Base-by-base conservation (phyloP, 2,329 filamentous ascomycete genomes). In the Pyrenophora graminea region DNA sequence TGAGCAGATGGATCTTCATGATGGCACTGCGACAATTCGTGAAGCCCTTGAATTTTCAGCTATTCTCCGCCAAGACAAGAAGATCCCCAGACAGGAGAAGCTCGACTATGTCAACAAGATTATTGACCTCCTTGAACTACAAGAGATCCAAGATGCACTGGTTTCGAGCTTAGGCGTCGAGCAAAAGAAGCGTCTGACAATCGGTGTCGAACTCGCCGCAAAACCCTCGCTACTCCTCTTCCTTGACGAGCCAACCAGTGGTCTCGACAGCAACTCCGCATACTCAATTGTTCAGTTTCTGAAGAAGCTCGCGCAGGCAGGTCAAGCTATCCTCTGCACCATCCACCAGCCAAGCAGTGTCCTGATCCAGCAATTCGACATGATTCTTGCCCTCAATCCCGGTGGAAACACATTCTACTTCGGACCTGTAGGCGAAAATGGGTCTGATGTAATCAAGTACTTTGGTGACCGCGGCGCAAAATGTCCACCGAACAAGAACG, bases 321-420 rank as follows among this genome's bases (percentile, higher is more conserved):
- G 86, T 1, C 85, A 89, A 64, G 86, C 86, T 6, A 88, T 90
- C 55, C 77, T 90, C 45, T 89, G 87, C 71, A 90, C 87, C 0
- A 89, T 90, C 46, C 87, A 90, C 64, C 87, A 90, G 64, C 87
- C 87, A 3, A 87, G 83, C 2, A 85, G 84, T 1, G 80, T 87
- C 52, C 76, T 90, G 2, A 85, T 89, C 49, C 81, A 89, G 63
- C 81, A 89, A 64, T 90, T 90, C 70, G 87, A 90, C 67, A 87
- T 87, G 81, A 83, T 90, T 15, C 78, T 90, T 1, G 84, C 85
- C 2, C 77, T 90, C 27, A 87, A 87, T 61, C 85, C 81, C 0
- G 85, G 85, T 13, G 86, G 85, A 17, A 87, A 87, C 64, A 86
- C 84, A 0, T 88, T 88, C 71, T 91, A 90, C 71, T 90, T 90